These are phyloP conservation scores for Sanghuangporus weigelae DNA, from an alignment of 1,284 basidiomycete genomes.

Conservation along the genomic window DNA sequence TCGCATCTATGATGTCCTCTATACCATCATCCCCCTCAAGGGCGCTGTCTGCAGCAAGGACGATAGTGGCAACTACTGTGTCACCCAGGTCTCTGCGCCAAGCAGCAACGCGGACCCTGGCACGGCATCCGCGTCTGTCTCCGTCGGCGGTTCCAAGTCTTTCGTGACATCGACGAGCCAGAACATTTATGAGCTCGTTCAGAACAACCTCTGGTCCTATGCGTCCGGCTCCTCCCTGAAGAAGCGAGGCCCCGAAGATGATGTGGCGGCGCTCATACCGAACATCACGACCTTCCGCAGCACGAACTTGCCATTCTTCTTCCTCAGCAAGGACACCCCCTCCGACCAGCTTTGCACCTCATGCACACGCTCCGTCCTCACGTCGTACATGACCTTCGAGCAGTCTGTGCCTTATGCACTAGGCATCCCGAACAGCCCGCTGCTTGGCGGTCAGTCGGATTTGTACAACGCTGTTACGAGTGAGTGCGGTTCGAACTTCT, in stretches of 20 bases:
- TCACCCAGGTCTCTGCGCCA: conserved; percentile 35
- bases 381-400: conserved; percentile 74
- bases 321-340: conserved; percentile 53
- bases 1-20: conserved; percentile 74
- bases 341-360: conserved; percentile 63
- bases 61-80: conserved; percentile 65
- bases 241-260: conserved; percentile 25
- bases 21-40: conserved; percentile 60
- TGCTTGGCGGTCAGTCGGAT: conserved; percentile 59
- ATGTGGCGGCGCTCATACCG: conserved; percentile 40
- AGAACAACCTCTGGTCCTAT: conserved; percentile 21
- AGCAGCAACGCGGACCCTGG: conserved; percentile 25
- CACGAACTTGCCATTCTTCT: conserved; percentile 76
- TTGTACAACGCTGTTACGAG: conserved; percentile 59
- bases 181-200: conserved; percentile 21
- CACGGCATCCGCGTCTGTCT: conserved; percentile 16
- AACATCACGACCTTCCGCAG: conserved; percentile 61
- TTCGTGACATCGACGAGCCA: neutral
- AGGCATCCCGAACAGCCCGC: conserved; percentile 57
- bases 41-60: conserved; percentile 72
- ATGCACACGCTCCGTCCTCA: conserved; percentile 75
- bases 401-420: conserved; percentile 64
- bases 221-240: conserved; percentile 17
- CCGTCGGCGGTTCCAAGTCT: conserved; percentile 13
- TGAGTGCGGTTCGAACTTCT: conserved; percentile 61